Base-by-base conservation (phyloP, 2,329 filamentous ascomycete genomes). In the Fusarium camptoceras region DNA sequence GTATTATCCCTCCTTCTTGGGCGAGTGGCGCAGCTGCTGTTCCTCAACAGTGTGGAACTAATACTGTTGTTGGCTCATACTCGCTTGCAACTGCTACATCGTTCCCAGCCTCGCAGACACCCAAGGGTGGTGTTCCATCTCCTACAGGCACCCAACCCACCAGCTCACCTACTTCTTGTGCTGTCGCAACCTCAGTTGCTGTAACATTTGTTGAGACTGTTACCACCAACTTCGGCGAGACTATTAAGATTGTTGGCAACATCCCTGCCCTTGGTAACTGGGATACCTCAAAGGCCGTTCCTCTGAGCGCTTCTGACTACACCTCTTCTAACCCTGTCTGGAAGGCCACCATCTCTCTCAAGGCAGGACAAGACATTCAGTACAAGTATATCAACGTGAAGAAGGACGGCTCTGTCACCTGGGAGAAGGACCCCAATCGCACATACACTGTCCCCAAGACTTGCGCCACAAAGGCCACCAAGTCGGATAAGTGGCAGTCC, bases 311-410 rank as follows among this genome's bases (percentile, higher is more conserved):
- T 4, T 81, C 79, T 18, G 74, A 82, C 20, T 94, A 93, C 76
- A 90, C 88, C 0, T 72, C 80, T 4, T 79, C 76, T 34, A 88
- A 91, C 72, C 88, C 87, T 1, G 69, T 91, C 8, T 94, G 91
- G 92, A 83, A 80, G 47, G 83, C 78, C 0, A 86, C 85, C 0
- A 75, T 93, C 28, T 81, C 79, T 3, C 78, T 94, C 18, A 78
- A 82, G 0, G 83, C 87, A 0, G 90, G 90, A 4, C 82, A 83
- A 49, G 79, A 78, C 5, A 81, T 93, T 44, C 74, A 88, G 80
- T 93, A 92, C 78, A 93, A 93, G 81, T 94, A 88, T 75, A 86
- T 93, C 72, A 86, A 87, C 51, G 84, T 90, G 43, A 82, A 83
- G 61, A 74, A 78, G 2, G 84, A 86, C 71, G 87, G 89, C 1